Base-by-base conservation (phyloP, 176 grass and related monocot species). In the Puya raimondii region DNA sequence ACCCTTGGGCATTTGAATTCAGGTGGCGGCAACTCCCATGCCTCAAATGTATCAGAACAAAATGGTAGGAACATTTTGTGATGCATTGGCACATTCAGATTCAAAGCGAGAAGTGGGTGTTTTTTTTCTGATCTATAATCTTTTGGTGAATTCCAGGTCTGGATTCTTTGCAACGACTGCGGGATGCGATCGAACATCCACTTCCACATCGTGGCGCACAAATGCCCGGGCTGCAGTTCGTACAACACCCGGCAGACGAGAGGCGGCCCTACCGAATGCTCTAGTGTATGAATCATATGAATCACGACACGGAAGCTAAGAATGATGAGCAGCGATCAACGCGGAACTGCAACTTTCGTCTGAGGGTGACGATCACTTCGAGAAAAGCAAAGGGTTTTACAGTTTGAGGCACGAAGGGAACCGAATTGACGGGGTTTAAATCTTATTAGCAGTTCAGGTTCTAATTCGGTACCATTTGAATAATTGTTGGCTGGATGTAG, bases 81-180 rank as follows among this genome's bases (percentile, higher is more conserved):
- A 18, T 53, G 49, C 21, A 13, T 51, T 73, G 25, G 11, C 49
- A 51, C 3, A 33, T 14, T 23, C 1, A 64, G 16, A 51, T 77
- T 22, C 64, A 71, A 12, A 22, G 56, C 10, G 16, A 61, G 56
- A 66, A 75, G 14, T 75, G 61, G 61, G 11, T 61, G 3, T 2
- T 42, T 73, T n/a, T 65, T 4, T 12, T 48, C 68, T n/a, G 27
- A 72, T 80, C 5, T 42, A 16, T 50, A 57, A 71, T 72, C 20
- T 57, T 49, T 48, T 59, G 74, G n/a, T 17, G 15, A 11, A 12
- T 68, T 78, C 10, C 61, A 96, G 88, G 64, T 91, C n/a, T 89
- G 83, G 88, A 91, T 91, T 66, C 81, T 96, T 9, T 91, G 92
- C 81, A 96, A 96, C 64, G 88, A 96, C 52, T 91, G 88, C 33